Percentiles rank a stretch among this genome's conserved stretches.
Conservation (phyloP, 2,329 filamentous ascomycete species). For the Colletotrichum gloeosporioides region DNA sequence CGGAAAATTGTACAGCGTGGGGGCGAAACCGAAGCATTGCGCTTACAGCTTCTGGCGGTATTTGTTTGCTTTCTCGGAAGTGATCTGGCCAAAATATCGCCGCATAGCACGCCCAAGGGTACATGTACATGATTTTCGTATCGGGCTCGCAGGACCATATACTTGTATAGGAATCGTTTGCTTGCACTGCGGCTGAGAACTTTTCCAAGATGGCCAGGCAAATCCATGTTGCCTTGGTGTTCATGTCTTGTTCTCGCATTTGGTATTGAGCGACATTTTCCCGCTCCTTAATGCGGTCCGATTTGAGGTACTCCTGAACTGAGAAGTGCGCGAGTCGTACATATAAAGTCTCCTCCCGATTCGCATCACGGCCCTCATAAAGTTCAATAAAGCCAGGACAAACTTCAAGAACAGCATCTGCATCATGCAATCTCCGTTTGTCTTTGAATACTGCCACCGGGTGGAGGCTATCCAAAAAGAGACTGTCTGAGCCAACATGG, state of each 20-base stretch:
- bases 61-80: too few relatives aligned
- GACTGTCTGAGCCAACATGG: rapidly evolving
- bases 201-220: neutral
- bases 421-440: neutral
- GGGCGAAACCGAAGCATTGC: neutral
- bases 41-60: neutral
- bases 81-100: too few relatives aligned
- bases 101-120: too few relatives aligned
- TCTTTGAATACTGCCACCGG: neutral
- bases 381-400: neutral
- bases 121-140: too few relatives aligned
- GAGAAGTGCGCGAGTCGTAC: neutral
- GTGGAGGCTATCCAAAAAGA: rapidly evolving
- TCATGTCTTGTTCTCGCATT: too few relatives aligned
- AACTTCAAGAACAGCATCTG: neutral
- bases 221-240: neutral
- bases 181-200: neutral
- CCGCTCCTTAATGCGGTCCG: neutral
- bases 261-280: neutral
- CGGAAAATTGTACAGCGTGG: too few relatives aligned
- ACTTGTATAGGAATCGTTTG: too few relatives aligned
- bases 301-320: neutral
- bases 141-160: too few relatives aligned
- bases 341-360: rapidly evolving
- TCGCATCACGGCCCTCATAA: rapidly evolving